Base-by-base conservation (phyloP, 305 asterid species). In the Striga hermonthica region DNA sequence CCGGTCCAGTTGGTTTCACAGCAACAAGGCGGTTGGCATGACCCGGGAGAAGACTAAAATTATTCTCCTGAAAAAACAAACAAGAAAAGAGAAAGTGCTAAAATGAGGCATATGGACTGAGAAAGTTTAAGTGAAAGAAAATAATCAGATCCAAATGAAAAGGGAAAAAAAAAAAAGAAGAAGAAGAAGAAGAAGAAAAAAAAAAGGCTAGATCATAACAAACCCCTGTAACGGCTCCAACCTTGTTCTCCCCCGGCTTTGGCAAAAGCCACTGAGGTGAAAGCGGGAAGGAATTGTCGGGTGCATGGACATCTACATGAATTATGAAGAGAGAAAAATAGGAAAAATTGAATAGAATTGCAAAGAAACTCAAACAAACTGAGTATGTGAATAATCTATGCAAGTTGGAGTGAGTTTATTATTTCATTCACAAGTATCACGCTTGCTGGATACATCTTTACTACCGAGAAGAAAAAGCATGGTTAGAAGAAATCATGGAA, bases 231-330 rank as follows among this genome's bases (percentile, higher is more conserved):
- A 57, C 73, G 22, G 67, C 56, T 65, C 84, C 92, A 79, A 83
- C 71, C 79, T 85, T 90, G 62, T 66, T 82, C 74, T 90, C 97
- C 75, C 86, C 97, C 1, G 83, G 60, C 74, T 87, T 90, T 57
- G 97, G 79, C 64, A 74, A 82, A 69, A 86, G 91, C 95, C 97
- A 87, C 76, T 84, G 95, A 7, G 97, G 95, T 61, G 89, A 86
- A 70, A 87, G 95, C 36, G 95, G 93, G 57, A 87, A 76, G 49
- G 91, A 68, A 76, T 65, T 71, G 73, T 79, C 83, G 43, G 85
- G 69, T 75, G 76, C 88, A 69, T 79, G 84, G 70, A 73, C 70
- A 76, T 80, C 92, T 89, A 66, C 81, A 79, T 7, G 75, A 50
- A 72, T 57, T 47, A 75, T 67, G 60, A 16, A 41, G 22, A 39